Conservation (phyloP, 164 flowering plant species). For the Paratinospora sagittata region DNA sequence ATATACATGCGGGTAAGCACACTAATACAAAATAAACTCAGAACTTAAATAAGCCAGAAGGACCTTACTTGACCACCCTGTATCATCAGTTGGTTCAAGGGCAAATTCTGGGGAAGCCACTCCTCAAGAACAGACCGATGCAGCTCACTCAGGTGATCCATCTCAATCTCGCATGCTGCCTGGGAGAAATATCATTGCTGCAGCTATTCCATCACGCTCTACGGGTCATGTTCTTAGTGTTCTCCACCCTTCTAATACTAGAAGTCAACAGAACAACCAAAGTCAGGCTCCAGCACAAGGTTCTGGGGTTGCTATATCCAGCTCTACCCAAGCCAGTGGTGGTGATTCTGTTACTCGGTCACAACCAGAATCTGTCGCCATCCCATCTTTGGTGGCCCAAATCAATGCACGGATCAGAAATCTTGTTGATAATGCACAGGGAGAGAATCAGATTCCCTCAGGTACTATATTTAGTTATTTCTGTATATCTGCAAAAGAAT, state of each 20-base stretch:
- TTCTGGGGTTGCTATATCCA: slow-evolving; percentile 24
- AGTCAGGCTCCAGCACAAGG: slow-evolving; percentile 15
- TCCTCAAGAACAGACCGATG: slow-evolving; percentile 14
- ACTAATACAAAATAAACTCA: background rate
- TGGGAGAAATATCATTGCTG: slow-evolving; percentile 21
- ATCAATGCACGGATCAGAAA: slow-evolving; percentile 39
- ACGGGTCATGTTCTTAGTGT: slow-evolving; percentile 18
- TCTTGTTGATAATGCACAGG: slow-evolving; percentile 30
- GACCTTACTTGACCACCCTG: slow-evolving; percentile 37
- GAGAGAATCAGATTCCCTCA: slow-evolving; percentile 31
- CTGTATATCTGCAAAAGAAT: background rate
- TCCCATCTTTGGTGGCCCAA: slow-evolving; percentile 32
- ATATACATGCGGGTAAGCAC: slow-evolving; percentile 79
- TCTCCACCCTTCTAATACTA: slow-evolving; percentile 18
- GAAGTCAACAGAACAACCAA: slow-evolving; percentile 19
- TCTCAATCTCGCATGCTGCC: slow-evolving; percentile 17
- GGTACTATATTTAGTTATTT: slow-evolving; percentile 26
- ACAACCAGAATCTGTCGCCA: slow-evolving; percentile 26
- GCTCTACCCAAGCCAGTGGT: slow-evolving; percentile 23
- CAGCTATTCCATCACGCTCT: slow-evolving; percentile 25
- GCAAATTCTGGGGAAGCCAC: slow-evolving; percentile 25
- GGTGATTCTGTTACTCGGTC: slow-evolving; percentile 33
- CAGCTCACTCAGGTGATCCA: slow-evolving; percentile 18
- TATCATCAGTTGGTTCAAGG: slow-evolving; percentile 52
- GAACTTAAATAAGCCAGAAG: slow-evolving; percentile 24